Evolutionary conservation across 139 green algal species (phyloP), one percentile per base, ranked within the genome.

Genomic region (Zygnema cylindricum): DNA sequence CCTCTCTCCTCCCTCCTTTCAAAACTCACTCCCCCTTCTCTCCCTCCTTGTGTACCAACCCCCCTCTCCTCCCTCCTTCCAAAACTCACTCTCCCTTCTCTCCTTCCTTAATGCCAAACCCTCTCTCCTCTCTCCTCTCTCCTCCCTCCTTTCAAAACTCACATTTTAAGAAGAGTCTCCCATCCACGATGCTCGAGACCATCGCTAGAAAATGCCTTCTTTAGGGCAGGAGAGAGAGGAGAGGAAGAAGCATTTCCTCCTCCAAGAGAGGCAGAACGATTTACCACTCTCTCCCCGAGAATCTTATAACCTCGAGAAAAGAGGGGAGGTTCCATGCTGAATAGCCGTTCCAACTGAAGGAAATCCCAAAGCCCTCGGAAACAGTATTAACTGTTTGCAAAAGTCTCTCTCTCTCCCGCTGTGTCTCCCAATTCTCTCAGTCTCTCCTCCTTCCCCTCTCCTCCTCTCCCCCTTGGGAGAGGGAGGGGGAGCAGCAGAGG

Each of bases 291-390:
- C n/a, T n/a, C n/a, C n/a, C n/a, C n/a, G n/a, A n/a, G n/a, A n/a
- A n/a, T n/a, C 7, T 63, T 63, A 25, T 16, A 16, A 63, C 49
- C 49, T 7, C 49, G 49, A 16, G 49, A 63, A 63, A 63, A 63
- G 49, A 79, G 71, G 36, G 71, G 71, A 3, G 71, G 71, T 41
- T 79, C 71, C 16, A 79, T 79, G 71, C 71, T 79, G 38, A 79
- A 79, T 3, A 79, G 36, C 71, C 71, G 36, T 43, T 79, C 71
- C 71, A 79, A 54, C 71, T 79, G 71, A 41, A 79, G 11, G 49
- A 16, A 63, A 63, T 63, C 49, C 49, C 7, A 16, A n/a, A n/a
- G n/a, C n/a, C n/a, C n/a, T n/a, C n/a, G n/a, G n/a, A n/a, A n/a
- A n/a, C n/a, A n/a, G 49, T 63, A 63, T 25, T 7, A 63, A 7